Percentiles rank a stretch among this genome's conserved stretches.
These are phyloP conservation scores for Candida tibetensis DNA, from an alignment of 805 yeast genomes.

Conservation along the genomic window DNA sequence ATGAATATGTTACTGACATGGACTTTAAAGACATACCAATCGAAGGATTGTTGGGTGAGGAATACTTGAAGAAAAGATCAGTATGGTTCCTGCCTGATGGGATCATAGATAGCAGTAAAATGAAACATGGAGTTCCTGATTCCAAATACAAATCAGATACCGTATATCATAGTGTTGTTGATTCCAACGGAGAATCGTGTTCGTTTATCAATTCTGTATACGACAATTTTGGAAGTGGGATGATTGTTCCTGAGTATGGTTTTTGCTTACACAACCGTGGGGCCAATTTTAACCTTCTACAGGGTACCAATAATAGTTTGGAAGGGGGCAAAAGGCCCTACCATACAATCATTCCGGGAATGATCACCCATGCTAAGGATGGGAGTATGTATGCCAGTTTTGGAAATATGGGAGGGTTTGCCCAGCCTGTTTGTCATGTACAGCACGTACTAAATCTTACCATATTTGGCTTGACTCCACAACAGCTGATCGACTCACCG, in stretches of 20 bases:
- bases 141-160: constrained; percentile 65
- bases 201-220: constrained; percentile 78
- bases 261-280: constrained; percentile 77
- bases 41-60: constrained; percentile 42
- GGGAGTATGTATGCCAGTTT: constrained; percentile 58
- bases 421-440: constrained; percentile 83
- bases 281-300: constrained; percentile 63
- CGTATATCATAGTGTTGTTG: constrained; percentile 64
- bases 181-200: constrained; percentile 71
- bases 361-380: constrained; percentile 54
- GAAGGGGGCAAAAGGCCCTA: constrained; percentile 74
- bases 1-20: constrained; percentile 68
- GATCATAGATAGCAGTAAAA: constrained; percentile 40
- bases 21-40: constrained; percentile 39
- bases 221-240: constrained; percentile 66
- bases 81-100: constrained; percentile 40
- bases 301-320: constrained; percentile 54
- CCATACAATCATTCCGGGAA: constrained; percentile 81
- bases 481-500: constrained; percentile 73
- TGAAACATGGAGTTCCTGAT: constrained; percentile 56
- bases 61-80: constrained; percentile 51
- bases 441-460: constrained; percentile 69
- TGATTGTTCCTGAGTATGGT: constrained; percentile 62
- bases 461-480: constrained; percentile 64
- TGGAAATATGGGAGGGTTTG: constrained; percentile 86